Conservation (phyloP, 1,284 basidiomycete genomes). For the Cerioporus squamosus region DNA sequence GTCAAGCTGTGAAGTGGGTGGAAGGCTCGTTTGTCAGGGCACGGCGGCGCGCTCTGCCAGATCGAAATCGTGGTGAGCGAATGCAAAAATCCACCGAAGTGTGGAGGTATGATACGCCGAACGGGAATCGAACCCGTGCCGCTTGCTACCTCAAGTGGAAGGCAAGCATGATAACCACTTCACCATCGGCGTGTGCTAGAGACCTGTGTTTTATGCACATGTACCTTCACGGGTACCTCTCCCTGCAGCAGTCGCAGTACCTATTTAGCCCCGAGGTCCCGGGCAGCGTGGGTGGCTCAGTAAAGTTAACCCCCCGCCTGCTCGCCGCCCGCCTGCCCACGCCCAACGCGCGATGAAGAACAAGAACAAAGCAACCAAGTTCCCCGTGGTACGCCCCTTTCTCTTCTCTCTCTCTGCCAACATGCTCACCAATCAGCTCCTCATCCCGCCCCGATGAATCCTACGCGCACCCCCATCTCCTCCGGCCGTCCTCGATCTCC, state of each 20-base stretch:
- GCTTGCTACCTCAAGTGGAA: conserved; percentile 32
- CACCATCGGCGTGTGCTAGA: conserved; percentile 35
- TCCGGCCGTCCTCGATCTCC: no score
- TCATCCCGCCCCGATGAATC: neutral
- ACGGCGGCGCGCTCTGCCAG: no score
- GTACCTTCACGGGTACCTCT: no score
- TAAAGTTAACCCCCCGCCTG: neutral
- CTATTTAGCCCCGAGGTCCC: neutral
- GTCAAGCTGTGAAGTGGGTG: no score
- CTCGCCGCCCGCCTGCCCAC: neutral
- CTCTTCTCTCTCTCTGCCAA: neutral
- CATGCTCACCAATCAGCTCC: neutral
- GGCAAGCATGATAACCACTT: conserved; percentile 37
- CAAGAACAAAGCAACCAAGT: conserved; percentile 85
- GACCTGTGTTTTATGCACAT: no score
- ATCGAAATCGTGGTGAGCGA: no score
- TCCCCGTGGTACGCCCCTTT: conserved; percentile 66
- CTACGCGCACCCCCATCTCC: no score
- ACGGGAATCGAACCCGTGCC: conserved; percentile 37
- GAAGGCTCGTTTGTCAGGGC: neutral
- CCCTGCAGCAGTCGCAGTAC: neutral
- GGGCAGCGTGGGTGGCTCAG: neutral
- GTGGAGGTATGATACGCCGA: conserved; percentile 24
- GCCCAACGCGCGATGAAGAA: no score
- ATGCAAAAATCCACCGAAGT: neutral